These are phyloP conservation scores for Mycena vitilis DNA, from an alignment of 768 basidiomycete species.

Conservation along the genomic window DNA sequence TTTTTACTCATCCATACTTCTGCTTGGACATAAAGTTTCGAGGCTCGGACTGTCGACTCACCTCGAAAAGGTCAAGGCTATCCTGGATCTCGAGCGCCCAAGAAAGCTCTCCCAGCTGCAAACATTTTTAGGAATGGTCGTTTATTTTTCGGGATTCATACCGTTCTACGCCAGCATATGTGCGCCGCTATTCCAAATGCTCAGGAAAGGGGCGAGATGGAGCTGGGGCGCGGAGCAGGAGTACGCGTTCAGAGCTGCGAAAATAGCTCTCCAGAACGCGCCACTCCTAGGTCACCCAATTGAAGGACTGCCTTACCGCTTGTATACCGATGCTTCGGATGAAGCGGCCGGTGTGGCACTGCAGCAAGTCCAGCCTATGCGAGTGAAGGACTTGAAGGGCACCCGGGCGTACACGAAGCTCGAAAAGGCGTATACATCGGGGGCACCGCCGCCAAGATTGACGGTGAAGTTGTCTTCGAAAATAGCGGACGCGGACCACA, in stretches of 20 bases:
- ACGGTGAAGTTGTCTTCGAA: slow-evolving; percentile 5
- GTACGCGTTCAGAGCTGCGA: not conserved
- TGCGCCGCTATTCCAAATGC: not conserved
- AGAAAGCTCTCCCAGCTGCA: not conserved
- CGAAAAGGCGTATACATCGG: slow-evolving; percentile 15
- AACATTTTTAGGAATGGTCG: not conserved
- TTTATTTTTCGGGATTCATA: not conserved
- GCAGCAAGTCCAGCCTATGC: slow-evolving; percentile 32
- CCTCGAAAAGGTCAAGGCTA: not conserved
- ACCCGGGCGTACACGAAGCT: slow-evolving; percentile 17
- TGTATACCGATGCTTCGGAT: slow-evolving; percentile 42
- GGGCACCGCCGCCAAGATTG: not conserved
- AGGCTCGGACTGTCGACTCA: not conserved
- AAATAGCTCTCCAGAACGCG: not conserved
- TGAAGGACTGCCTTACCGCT: slow-evolving; percentile 35
- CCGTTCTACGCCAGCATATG: not conserved
- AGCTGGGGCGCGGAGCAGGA: not conserved
- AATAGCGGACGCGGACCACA: not conserved
- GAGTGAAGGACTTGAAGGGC: slow-evolving; percentile 17
- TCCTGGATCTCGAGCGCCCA: not conserved
- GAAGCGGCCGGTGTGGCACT: slow-evolving; percentile 16
- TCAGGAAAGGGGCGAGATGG: not conserved
- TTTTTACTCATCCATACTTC: not conserved
- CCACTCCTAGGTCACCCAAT: slow-evolving; percentile 26
- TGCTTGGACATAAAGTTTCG: not conserved